phyloP scores from a whole-genome alignment of 345 rosid species.

The Psidium guajava region DNA sequence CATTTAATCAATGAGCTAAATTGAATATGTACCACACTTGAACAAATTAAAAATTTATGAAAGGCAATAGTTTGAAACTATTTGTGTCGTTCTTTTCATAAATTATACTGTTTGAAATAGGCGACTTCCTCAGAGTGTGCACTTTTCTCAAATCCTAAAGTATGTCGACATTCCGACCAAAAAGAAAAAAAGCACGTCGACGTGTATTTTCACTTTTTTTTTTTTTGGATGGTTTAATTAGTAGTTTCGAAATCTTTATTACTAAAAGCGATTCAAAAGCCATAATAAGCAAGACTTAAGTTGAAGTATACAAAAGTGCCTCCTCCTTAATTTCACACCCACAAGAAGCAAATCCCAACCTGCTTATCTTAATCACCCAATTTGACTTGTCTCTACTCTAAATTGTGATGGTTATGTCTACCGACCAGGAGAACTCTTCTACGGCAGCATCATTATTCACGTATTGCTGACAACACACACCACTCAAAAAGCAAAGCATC shows the following conservation, averaged over 20 bases:
- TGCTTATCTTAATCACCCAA: background rate
- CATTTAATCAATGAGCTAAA: background rate
- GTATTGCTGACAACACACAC: background rate
- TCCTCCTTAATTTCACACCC: background rate
- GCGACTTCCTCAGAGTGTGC: background rate
- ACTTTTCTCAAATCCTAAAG: background rate
- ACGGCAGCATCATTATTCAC: background rate
- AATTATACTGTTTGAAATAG: background rate
- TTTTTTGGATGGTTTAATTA: background rate
- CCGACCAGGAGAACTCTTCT: background rate
- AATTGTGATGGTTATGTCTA: background rate
- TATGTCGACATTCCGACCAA: background rate
- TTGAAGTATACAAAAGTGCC: background rate
- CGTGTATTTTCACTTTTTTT: background rate
- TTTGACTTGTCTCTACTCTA: background rate
- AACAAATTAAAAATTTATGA: background rate
- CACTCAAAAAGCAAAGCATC: background rate
- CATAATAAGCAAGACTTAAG: background rate
- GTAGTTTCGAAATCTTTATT: background rate
- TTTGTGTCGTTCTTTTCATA: background rate
- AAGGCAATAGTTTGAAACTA: rapidly evolving
- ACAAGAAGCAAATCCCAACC: background rate
- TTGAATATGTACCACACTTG: background rate
- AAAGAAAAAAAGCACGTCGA: background rate
- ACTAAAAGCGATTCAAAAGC: background rate